Evolutionary conservation across 176 grass and related monocot species (phyloP), one percentile per base, ranked within the genome.

Genomic region (Hyparrhenia diplandra): DNA sequence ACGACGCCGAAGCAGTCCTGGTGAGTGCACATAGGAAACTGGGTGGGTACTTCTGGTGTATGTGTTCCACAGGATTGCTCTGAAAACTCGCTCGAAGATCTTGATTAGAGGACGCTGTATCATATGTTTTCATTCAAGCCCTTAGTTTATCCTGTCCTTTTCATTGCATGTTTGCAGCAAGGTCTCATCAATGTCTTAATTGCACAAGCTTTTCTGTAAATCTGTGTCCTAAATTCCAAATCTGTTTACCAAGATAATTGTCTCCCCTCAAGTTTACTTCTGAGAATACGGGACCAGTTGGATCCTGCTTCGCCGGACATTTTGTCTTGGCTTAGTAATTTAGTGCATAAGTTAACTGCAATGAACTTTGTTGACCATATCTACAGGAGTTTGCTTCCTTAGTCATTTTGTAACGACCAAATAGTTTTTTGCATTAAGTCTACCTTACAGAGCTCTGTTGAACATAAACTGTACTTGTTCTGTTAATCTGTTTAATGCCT

Each of bases 131-230:
- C 70, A 31, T n/a, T n/a, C 52, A 63, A 58, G n/a, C n/a, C n/a
- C n/a, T 69, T 75, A 62, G 51, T 70, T 59, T 16, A 10, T 25
- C 62, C 13, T 77, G 55, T 18, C 24, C 34, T 71, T 82, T 17
- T 47, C 35, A 46, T 83, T 79, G 27, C 45, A 73, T 78, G 14
- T 83, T 57, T 72, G 66, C 55, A 46, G 65, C 17, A 77, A 78
- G 24, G 34, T 32, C 42, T 78, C 20, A 52, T 37, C 27, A 67
- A 27, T 35, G 28, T 13, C 41, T 31, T 43, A 82, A 65, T 55
- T 64, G 58, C 45, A 69, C 51, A 73, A 21, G 17, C 13, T 65
- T 52, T 51, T 55, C 20, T 67, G 11, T 57, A 87, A 21, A 57
- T 11, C 30, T 31, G 18, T 77, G 20, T 31, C 63, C 71, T 67